Conservation (phyloP, 2,329 filamentous ascomycete genomes). For the Colletotrichum navitas region DNA sequence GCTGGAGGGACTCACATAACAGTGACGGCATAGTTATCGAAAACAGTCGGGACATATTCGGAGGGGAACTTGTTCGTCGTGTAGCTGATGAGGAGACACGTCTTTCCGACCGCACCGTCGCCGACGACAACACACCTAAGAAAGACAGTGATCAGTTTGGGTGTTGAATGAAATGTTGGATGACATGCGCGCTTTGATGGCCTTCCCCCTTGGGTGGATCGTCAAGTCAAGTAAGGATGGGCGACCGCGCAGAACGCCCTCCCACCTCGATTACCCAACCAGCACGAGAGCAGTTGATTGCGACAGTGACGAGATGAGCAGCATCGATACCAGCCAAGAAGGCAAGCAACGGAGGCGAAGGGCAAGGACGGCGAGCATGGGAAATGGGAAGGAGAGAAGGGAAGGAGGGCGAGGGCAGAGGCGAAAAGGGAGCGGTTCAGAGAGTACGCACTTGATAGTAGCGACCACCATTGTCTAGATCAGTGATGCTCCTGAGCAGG, state of each 20-base stretch:
- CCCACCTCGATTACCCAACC: not conserved
- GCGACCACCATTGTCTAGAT: slow-evolving; percentile 70
- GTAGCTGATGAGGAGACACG: slow-evolving; percentile 98
- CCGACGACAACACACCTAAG: slow-evolving; percentile 96
- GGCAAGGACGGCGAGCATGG: slow-evolving; percentile 32
- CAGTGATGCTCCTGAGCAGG: slow-evolving; percentile 54
- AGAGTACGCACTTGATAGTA: slow-evolving; percentile 71
- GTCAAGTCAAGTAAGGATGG: slow-evolving; percentile 1
- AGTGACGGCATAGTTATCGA: slow-evolving; percentile 99
- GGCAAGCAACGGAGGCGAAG: slow-evolving; percentile 20
- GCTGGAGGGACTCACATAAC: slow-evolving; percentile 84
- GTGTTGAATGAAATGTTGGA: slow-evolving; percentile 6
- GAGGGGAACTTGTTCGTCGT: slow-evolving; percentile 99
- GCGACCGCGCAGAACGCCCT: not conserved
- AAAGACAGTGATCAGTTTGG: slow-evolving; percentile 38
- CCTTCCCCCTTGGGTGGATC: slow-evolving; percentile 1
- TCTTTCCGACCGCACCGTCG: slow-evolving; percentile 99
- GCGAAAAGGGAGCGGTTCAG: slow-evolving; percentile 44
- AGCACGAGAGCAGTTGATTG: slow-evolving; percentile 1
- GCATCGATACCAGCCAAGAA: not conserved
- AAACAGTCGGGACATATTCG: slow-evolving; percentile 99
- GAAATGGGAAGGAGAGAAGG: slow-evolving; percentile 38
- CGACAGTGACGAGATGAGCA: not conserved
- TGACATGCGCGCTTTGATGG: slow-evolving; percentile 40
- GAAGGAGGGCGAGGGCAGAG: slow-evolving; percentile 29